phyloP scores from a whole-genome alignment of 164 flowering plant genomes.

The Aristolochia contorta region DNA sequence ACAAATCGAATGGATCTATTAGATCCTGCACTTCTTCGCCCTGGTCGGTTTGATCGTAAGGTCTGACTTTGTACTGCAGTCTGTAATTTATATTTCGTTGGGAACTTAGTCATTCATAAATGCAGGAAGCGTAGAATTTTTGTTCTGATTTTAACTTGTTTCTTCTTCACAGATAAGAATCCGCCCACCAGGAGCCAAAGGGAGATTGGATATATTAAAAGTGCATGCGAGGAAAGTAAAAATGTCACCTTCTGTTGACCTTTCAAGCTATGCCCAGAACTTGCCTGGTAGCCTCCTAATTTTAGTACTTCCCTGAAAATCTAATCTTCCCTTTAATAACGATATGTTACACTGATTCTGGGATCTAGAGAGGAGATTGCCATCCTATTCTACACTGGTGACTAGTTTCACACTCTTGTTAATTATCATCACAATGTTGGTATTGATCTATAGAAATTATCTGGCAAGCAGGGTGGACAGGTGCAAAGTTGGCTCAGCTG shows the following conservation, averaged over 20 bases:
- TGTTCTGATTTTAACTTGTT: not conserved
- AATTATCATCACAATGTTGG: too few relatives aligned
- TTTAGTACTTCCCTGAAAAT: not conserved
- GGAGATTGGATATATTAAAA: constrained; percentile 75
- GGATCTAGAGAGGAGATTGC: too few relatives aligned
- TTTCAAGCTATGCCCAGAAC: constrained; percentile 70
- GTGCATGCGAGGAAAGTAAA: constrained; percentile 93
- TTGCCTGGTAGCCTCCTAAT: constrained; percentile 56
- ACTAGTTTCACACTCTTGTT: too few relatives aligned
- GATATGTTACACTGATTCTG: too few relatives aligned
- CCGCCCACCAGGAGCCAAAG: constrained; percentile 85
- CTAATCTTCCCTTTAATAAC: too few relatives aligned
- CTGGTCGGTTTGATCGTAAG: constrained; percentile 98
- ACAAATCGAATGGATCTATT: constrained; percentile 91
- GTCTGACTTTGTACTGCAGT: constrained; percentile 27
- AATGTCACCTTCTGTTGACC: constrained; percentile 82
- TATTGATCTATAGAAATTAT: not conserved
- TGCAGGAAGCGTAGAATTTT: too few relatives aligned
- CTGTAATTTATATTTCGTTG: not conserved
- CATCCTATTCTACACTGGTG: too few relatives aligned
- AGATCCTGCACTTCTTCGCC: constrained; percentile 98
- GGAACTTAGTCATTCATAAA: too few relatives aligned
- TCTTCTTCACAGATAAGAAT: constrained; percentile 54
- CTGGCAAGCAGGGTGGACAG: constrained; percentile 71
- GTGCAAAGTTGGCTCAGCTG: constrained; percentile 89